phyloP scores from a whole-genome alignment of 2,329 filamentous ascomycete species.

The Alternaria brassicicola region DNA sequence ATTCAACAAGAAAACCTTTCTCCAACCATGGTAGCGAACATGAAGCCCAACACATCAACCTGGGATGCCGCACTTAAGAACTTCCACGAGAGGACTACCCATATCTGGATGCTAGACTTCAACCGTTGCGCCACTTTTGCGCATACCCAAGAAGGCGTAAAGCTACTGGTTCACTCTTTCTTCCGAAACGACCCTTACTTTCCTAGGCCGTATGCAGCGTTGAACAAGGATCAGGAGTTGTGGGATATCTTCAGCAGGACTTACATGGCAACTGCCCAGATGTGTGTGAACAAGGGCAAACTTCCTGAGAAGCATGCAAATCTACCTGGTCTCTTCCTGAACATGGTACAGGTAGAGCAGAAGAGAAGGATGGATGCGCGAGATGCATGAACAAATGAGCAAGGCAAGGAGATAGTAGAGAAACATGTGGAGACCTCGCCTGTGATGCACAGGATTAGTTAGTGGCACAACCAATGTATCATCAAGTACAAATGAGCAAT shows the following conservation, averaged over 20 bases:
- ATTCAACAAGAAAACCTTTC: neutral
- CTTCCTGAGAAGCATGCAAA: neutral
- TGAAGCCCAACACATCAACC: neutral
- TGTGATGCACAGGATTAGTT: no score
- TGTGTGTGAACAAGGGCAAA: neutral
- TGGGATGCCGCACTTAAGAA: neutral
- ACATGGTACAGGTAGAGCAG: neutral
- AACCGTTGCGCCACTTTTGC: conserved; percentile 61
- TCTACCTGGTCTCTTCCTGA: neutral
- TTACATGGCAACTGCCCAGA: neutral
- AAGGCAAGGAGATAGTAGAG: neutral
- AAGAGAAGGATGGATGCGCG: neutral
- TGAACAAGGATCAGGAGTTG: neutral
- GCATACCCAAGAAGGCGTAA: conserved; percentile 39
- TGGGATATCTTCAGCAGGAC: neutral
- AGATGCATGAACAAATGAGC: neutral
- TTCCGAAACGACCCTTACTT: conserved; percentile 59
- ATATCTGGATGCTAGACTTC: conserved; percentile 60
- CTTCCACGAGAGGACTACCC: neutral
- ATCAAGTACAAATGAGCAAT: no score
- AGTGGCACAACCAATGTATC: no score
- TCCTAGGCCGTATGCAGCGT: conserved; percentile 31
- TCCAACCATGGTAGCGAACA: neutral
- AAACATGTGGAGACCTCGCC: no score
- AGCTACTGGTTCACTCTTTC: conserved; percentile 52